Evolutionary conservation across 2,329 filamentous ascomycete genomes (phyloP).

Genomic region (Fonsecaea multimorphosa): DNA sequence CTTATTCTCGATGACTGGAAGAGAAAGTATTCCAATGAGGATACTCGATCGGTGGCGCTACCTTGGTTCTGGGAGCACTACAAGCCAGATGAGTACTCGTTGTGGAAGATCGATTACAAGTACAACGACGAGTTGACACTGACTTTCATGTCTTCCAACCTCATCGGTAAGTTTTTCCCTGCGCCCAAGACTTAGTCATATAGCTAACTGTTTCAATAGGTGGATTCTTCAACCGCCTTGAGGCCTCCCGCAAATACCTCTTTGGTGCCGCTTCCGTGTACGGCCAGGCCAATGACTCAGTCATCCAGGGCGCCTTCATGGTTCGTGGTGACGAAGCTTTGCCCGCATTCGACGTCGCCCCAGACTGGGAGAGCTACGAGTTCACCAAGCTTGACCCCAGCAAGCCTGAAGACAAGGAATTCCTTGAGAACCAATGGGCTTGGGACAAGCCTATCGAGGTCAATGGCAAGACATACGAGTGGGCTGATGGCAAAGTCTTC

Average conservation of each 20-base stretch:
- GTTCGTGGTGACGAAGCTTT: slow-evolving; percentile 86
- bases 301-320: slow-evolving; percentile 92
- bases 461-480: slow-evolving; percentile 85
- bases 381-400: slow-evolving; percentile 95
- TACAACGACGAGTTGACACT: slow-evolving; percentile 98
- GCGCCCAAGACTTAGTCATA: slow-evolving; percentile 28
- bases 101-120: slow-evolving; percentile 97
- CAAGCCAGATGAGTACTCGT: slow-evolving; percentile 92
- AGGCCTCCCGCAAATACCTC: slow-evolving; percentile 96
- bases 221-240: slow-evolving; percentile 96
- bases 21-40: slow-evolving; percentile 97
- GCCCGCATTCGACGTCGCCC: slow-evolving; percentile 93
- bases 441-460: slow-evolving; percentile 86
- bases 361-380: slow-evolving; percentile 94
- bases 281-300: slow-evolving; percentile 83
- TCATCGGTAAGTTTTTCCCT: slow-evolving; percentile 68
- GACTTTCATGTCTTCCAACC: slow-evolving; percentile 98
- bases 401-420: slow-evolving; percentile 83
- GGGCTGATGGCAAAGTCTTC: slow-evolving; percentile 96
- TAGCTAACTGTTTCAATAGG: slow-evolving; percentile 48
- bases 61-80: slow-evolving; percentile 99
- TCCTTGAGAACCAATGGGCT: slow-evolving; percentile 84
- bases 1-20: slow-evolving; percentile 96
- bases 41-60: slow-evolving; percentile 78
- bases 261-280: slow-evolving; percentile 92